Base-by-base conservation (phyloP, 768 basidiomycete genomes). In the Calocybe cyanea region DNA sequence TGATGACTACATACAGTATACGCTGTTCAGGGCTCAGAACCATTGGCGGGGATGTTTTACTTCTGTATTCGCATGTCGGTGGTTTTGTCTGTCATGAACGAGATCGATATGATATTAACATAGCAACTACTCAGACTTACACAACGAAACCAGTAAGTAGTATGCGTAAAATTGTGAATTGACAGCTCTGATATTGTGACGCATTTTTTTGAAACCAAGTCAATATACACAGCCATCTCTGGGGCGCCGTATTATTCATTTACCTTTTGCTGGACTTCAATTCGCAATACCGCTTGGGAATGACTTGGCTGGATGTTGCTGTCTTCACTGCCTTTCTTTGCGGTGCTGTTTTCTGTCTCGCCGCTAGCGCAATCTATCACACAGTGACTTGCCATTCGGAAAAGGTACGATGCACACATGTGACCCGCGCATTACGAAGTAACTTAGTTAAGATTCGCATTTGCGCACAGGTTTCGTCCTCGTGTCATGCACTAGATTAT, bases 191-290 rank as follows among this genome's bases (percentile, higher is more conserved):
- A 35, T 40, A 48, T 50, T 56, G 25, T 36, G 37, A 42, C 32
- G 11, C 30, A 37, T 9, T 41, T 41, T 43, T 25, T 38, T 36
- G 51, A 43, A 28, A 45, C 53, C 20, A 11, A 88, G 89, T 93
- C 45, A 94, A 94, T 65, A 90, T 93, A 37, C 86, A 91, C 63
- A 85, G 76, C 48, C 92, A 93, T 59, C 68, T 92, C 7, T 76
- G 80, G 68, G 87, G 81, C 20, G 80, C 83, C 24, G 57, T 78
- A 3, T 56, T 87, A 19, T 89, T 88, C 58, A 56, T 67, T 13
- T 72, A 73, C 59, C 64, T 86, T 43, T 66, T 85, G 28, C 56
- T 59, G 32, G 79, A 78, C 4, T 78, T 82, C 52, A 73, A 75
- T 47, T 63, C 70, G 18, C 66, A 66, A 36, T 71, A 85, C 55